Base-by-base conservation (phyloP, 805 yeast species). In the Danielia reshetovae region DNA sequence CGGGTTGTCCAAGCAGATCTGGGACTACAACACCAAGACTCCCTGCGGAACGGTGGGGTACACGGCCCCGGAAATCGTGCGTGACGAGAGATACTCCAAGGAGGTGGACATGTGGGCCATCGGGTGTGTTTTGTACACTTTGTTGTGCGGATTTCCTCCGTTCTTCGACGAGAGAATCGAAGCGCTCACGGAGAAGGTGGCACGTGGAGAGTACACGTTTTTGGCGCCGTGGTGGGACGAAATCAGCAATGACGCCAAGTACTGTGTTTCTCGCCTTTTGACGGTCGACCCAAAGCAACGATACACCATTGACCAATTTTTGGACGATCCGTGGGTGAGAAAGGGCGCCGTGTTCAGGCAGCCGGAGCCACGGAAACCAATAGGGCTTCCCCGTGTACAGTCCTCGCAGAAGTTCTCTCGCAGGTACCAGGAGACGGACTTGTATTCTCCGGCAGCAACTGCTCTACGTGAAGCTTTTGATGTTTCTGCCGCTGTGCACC, bases 161-260 rank as follows among this genome's bases (percentile, higher is more conserved):
- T 80, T 80, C 51, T 81, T 78, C 53, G 90, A 85, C 47, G 84
- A 80, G 41, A 81, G 82, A 49, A 70, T 78, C 3, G 68, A 69
- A 42, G 68, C 66, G 32, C 63, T 85, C 29, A 79, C 88, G 4
- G 70, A 71, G 35, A 85, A 84, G 54, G 85, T 83, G 21, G 68
- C 83, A 9, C 68, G 68, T 30, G 94, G 93, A 23, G 80, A 83
- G 37, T 85, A 73, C 57, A 74, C 76, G n/a, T 85, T 83, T 54
- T 63, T 85, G 34, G 63, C 74, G 39, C 95, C 95, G 2, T 85
- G 95, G 95, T 85, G 93, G 86, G 93, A 84, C 58, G 94, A 85
- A 54, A 81, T 85, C 23, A 71, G 81, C 32, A 59, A 55, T 25
- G 86, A 79, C 24, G 89, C 88, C 18, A 85, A 83, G 51, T 72